phyloP scores from a whole-genome alignment of 495 filamentous ascomycete species.

The Aspergillus baeticus region DNA sequence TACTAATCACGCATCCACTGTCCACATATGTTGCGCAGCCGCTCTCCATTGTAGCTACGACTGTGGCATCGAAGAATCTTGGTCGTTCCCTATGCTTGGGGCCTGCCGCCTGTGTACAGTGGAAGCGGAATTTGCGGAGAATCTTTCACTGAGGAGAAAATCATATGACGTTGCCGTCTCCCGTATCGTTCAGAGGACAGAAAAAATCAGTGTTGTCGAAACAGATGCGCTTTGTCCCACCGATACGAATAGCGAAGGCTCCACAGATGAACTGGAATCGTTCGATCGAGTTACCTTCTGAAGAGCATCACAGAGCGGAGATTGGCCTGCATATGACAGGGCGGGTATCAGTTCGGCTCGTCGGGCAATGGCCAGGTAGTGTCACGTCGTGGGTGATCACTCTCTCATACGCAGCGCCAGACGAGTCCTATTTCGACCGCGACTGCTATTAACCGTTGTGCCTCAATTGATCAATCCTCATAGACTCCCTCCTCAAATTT shows the following conservation, averaged over 20 bases:
- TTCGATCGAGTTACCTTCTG: constrained; percentile 27
- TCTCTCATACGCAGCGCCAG: not conserved
- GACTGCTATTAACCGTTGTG: not conserved
- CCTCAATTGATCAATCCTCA: constrained; percentile 27
- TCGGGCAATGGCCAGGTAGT: not conserved
- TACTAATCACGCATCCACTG: constrained; percentile 6
- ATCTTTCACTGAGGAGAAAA: not conserved
- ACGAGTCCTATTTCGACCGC: too few species aligned
- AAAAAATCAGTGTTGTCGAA: not conserved
- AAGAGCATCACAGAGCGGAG: not conserved
- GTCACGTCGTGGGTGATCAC: not conserved
- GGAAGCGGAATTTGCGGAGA: not conserved
- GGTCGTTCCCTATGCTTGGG: constrained; percentile 20
- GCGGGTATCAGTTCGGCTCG: not conserved
- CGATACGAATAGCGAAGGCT: constrained; percentile 5
- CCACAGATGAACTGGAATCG: constrained; percentile 16
- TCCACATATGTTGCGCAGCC: constrained; percentile 20
- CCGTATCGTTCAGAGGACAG: constrained; percentile 1
- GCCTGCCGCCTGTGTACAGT: constrained; percentile 20
- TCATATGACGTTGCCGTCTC: not conserved
- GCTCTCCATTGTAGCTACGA: constrained; percentile 22
- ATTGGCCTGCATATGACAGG: not conserved
- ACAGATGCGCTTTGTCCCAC: constrained; percentile 7
- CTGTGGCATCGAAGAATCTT: constrained; percentile 16
- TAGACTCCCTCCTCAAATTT: constrained; percentile 77